These are phyloP conservation scores for Conringia planisiliqua DNA, from an alignment of 345 rosid species.

Conservation along the genomic window DNA sequence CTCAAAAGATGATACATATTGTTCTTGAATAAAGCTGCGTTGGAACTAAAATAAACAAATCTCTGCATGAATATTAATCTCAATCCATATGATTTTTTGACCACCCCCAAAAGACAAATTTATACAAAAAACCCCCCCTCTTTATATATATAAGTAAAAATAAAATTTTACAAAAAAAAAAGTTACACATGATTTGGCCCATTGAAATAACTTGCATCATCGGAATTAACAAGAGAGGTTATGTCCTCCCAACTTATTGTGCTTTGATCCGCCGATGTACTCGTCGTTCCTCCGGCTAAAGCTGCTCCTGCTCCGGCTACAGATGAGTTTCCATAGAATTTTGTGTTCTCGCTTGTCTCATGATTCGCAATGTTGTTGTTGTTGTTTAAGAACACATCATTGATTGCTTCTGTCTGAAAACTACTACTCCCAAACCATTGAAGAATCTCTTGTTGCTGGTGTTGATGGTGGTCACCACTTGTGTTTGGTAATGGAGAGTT, in stretches of 20 bases:
- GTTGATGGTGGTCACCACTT: constrained; percentile 12
- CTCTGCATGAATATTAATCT: constrained; percentile 32
- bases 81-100: constrained; percentile 1
- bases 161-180: constrained; percentile 26
- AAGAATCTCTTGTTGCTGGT: constrained; percentile 28
- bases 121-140: constrained; percentile 18
- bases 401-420: constrained; percentile 30
- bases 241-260: constrained; percentile 53
- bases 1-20: constrained; percentile 5
- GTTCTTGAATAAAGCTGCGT: constrained; percentile 13
- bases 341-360: constrained; percentile 26
- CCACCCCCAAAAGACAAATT: constrained; percentile 2
- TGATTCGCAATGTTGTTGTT: constrained; percentile 17
- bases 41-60: constrained; percentile 31
- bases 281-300: constrained; percentile 36
- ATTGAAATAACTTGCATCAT: constrained; percentile 46
- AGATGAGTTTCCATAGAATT: constrained; percentile 17
- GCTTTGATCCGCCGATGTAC: constrained; percentile 52
- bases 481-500: constrained; percentile 38
- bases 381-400: constrained; percentile 28
- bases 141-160: constrained; percentile 5
- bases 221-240: constrained; percentile 45
- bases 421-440: constrained; percentile 39
- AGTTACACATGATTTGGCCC: constrained; percentile 28
- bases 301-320: constrained; percentile 20